These are phyloP conservation scores for Fusarium sororula DNA, from an alignment of 2,329 filamentous ascomycete genomes.

Conservation along the genomic window DNA sequence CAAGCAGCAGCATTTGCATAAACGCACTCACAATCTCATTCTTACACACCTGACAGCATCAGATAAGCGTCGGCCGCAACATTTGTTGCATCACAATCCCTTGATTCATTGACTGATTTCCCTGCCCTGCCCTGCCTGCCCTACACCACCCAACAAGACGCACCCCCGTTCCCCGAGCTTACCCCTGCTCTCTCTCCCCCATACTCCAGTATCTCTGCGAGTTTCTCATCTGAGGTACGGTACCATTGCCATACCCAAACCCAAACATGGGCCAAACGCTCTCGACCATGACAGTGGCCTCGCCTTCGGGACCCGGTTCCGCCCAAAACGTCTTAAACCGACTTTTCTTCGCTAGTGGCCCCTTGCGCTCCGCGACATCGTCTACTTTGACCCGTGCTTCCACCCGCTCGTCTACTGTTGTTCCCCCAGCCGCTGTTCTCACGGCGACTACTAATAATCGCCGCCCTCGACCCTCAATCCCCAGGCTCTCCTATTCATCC, in stretches of 20 bases:
- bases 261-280: conserved; percentile 41
- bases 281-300: conserved; percentile 40
- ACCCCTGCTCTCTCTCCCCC: conserved; percentile 32
- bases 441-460: conserved; percentile 45
- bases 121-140: conserved; percentile 16
- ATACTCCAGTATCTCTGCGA: conserved; percentile 36
- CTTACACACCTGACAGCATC: conserved; percentile 5
- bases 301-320: conserved; percentile 41
- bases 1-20: conserved; percentile 1
- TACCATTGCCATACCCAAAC: conserved; percentile 13
- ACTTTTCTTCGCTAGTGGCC: conserved; percentile 47
- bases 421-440: conserved; percentile 16
- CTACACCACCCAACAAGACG: conserved; percentile 27
- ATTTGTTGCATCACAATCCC: conserved; percentile 24
- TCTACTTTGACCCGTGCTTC: conserved; percentile 32
- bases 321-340: conserved; percentile 47
- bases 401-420: conserved; percentile 32
- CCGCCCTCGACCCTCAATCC: conserved; percentile 40
- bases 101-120: conserved; percentile 25
- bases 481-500: conserved; percentile 38
- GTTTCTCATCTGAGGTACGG: conserved; percentile 21
- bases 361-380: conserved; percentile 41
- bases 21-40: not conserved
- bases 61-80: conserved; percentile 21
- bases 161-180: conserved; percentile 21